Evolutionary conservation across 2,329 filamentous ascomycete species (phyloP).

Genomic region (Dryadomyces sulphureus): DNA sequence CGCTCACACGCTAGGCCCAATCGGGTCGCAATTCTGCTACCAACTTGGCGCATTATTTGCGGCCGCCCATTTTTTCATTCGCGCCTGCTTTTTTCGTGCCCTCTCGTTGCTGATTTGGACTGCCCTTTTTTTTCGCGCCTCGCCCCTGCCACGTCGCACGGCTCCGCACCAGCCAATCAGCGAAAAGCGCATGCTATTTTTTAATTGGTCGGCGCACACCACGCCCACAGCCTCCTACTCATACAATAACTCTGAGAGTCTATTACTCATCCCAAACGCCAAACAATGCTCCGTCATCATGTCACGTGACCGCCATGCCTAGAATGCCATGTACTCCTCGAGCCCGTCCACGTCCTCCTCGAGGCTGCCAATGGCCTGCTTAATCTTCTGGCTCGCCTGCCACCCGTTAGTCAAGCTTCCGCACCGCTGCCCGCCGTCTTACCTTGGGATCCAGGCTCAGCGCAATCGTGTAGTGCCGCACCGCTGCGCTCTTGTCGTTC

Average conservation of each 20-base stretch:
- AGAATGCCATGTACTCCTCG: slow-evolving; percentile 42
- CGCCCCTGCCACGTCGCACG: no score
- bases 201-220: no score
- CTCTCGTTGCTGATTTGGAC: slow-evolving; percentile 1
- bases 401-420: slow-evolving; percentile 12
- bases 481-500: slow-evolving; percentile 62
- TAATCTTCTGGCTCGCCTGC: slow-evolving; percentile 84
- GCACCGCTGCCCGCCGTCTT: slow-evolving; percentile 8
- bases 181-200: no score
- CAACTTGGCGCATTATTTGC: no score
- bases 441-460: slow-evolving; percentile 95
- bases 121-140: neutral
- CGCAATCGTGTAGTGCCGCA: slow-evolving; percentile 87
- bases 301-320: no score
- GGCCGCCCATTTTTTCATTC: no score
- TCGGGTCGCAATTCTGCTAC: no score
- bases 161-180: no score
- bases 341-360: slow-evolving; percentile 67
- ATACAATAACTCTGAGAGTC: no score
- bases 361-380: slow-evolving; percentile 87
- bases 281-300: no score
- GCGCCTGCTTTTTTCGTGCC: neutral
- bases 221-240: no score
- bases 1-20: slow-evolving; percentile 2
- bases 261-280: no score